Conservation (phyloP, 768 basidiomycete genomes). For the Macrolepiota dolichaula region DNA sequence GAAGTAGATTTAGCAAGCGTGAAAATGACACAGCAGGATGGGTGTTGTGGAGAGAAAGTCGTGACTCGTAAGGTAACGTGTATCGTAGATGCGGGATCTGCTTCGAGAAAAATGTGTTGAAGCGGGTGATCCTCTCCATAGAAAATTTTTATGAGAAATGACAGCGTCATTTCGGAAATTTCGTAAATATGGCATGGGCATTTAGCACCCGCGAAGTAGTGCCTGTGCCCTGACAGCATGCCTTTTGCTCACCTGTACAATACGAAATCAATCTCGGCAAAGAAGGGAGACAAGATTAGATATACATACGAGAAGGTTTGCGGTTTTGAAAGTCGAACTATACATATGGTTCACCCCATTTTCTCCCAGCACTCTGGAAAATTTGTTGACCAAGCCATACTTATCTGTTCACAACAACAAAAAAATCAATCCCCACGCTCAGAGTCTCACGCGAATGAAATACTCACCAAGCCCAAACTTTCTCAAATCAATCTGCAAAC, state of each 20-base stretch:
- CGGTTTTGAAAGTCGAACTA: conserved; percentile 79
- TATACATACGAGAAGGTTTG: conserved; percentile 63
- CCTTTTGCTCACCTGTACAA: conserved; percentile 49
- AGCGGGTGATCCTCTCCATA: too few relatives aligned
- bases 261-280: background rate
- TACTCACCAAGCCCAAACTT: conserved; percentile 65
- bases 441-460: conserved; percentile 1
- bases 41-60: too few relatives aligned
- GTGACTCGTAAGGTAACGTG: too few relatives aligned
- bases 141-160: too few relatives aligned
- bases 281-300: background rate
- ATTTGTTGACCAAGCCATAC: conserved; percentile 73
- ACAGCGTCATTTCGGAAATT: too few relatives aligned
- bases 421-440: background rate
- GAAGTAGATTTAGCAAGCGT: too few relatives aligned
- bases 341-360: conserved; percentile 83
- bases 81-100: too few relatives aligned
- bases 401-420: conserved; percentile 49
- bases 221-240: conserved; percentile 55
- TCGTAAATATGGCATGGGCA: background rate
- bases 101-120: too few relatives aligned
- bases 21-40: too few relatives aligned
- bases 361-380: conserved; percentile 68
- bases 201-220: conserved; percentile 57
- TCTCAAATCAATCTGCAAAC: conserved; percentile 73